Base-by-base conservation (phyloP, 1,139 yeast species). In the Pichia cactophila region DNA sequence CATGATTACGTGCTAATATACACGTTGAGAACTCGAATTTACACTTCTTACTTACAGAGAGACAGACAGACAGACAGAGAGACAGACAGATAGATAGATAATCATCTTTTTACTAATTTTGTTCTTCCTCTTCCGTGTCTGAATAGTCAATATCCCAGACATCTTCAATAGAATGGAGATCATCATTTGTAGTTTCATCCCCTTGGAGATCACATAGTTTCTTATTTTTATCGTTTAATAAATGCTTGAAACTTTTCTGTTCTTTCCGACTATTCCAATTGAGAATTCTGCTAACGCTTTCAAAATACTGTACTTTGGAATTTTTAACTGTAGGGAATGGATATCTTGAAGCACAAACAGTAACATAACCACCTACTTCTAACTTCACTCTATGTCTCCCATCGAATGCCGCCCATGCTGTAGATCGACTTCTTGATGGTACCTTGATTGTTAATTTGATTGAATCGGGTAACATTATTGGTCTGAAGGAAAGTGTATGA, bases 381-480 rank as follows among this genome's bases (percentile, higher is more conserved):
- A 87, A 65, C 61, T 86, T 92, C 1, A 84, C 80, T 38, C 95
- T 70, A 16, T 79, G 80, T 54, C 89, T 80, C 8, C 96, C 96
- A 64, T 88, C 96, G 61, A 88, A 87, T 4, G 95, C 81, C 0
- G 92, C 90, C 95, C 95, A 87, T 0, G 96, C 95, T 0, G 92
- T 83, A 28, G 85, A 75, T 47, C 96, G 68, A 50, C 87, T 80
- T 42, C 78, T 69, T 41, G 67, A 59, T 0, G 96, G 94, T 1
- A 86, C 88, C 59, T 80, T 82, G 2, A 88, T 85, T 58, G 79
- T 83, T 53, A 88, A 69, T 39, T 77, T 74, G 89, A 87, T 86
- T 9, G 92, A 84, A 61, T 87, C 96, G 0, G 96, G 96, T 33
- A 88, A 70, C 50, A 88, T 72, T 51, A 88, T 85, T 1, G 96